Evolutionary conservation across 2,329 filamentous ascomycete species (phyloP), one percentile per base, ranked within the genome.

Genomic region (Trichoderma sp.): DNA sequence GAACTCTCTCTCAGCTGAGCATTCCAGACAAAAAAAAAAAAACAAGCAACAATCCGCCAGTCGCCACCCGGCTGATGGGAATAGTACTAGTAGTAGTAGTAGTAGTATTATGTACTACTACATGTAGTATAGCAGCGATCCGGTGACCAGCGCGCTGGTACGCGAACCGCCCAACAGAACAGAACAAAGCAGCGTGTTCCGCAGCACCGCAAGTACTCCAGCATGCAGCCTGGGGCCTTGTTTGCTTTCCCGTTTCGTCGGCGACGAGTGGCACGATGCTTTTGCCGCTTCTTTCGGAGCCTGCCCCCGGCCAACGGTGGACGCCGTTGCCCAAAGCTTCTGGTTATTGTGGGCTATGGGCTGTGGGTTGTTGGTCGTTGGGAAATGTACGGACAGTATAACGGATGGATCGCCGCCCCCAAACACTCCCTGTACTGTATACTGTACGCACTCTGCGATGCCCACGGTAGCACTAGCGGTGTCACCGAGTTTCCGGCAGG

Each of bases 111-210:
- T n/a, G n/a, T n/a, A n/a, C n/a, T n/a, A n/a, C n/a, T n/a, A n/a
- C n/a, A n/a, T n/a, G n/a, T n/a, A n/a, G n/a, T n/a, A n/a, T n/a
- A n/a, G 58, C 29, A 61, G 15, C 34, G 27, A 64, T 56, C 52
- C 61, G 52, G 27, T 64, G 37, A 64, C 61, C 61, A 45, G 35
- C 48, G 27, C 25, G 61, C 61, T 45, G 61, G 60, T 56, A 64
- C n/a, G 13, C 25, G 4, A n/a, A 32, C 19, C 15, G 19, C 6
- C 50, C 61, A 64, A 56, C 61, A 56, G n/a, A n/a, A n/a, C n/a
- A n/a, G n/a, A n/a, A n/a, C n/a, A n/a, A n/a, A n/a, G 61, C 25
- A 48, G 19, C 39, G 39, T 25, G 37, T 27, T 37, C 15, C 27
- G 42, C 42, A n/a, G n/a, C n/a, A n/a, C n/a, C n/a, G n/a, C n/a